A percentile compares a stretch with the other conserved stretches of the same genome.
These are phyloP conservation scores for Xylaria sp. DNA, from an alignment of 2,329 filamentous ascomycete genomes.

Conservation along the genomic window DNA sequence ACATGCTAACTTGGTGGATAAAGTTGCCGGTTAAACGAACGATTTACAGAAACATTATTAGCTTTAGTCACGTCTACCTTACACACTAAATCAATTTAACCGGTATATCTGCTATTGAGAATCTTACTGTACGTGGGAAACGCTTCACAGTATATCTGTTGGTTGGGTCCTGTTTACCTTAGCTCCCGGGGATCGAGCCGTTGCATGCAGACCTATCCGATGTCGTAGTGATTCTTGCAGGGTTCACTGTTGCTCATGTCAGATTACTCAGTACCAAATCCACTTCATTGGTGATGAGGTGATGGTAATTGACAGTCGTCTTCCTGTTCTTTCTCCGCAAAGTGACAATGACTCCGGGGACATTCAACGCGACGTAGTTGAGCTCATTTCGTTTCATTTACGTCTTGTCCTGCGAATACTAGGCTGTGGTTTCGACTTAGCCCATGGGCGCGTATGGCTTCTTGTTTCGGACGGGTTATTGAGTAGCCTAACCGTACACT, in stretches of 20 bases:
- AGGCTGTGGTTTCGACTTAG: background rate
- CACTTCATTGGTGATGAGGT: background rate
- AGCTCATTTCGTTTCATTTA: constrained; percentile 8
- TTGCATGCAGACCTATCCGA: constrained; percentile 29
- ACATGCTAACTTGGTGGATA: constrained; percentile 14
- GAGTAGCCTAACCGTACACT: constrained; percentile 12
- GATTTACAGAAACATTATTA: constrained; percentile 3
- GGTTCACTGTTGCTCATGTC: constrained; percentile 8
- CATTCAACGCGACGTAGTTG: background rate
- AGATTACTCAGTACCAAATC: constrained; percentile 2
- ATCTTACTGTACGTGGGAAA: background rate
- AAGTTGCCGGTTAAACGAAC: constrained; percentile 21
- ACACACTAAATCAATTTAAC: constrained; percentile 12
- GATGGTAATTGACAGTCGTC: background rate
- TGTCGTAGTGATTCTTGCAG: constrained; percentile 25
- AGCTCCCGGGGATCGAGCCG: constrained; percentile 34
- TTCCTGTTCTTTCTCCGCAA: background rate
- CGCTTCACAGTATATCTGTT: background rate
- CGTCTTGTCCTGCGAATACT: background rate
- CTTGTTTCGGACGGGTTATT: constrained; percentile 8
- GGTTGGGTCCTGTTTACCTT: constrained; percentile 5
- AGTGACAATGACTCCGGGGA: background rate
- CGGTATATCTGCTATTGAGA: background rate
- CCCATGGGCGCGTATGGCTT: constrained; percentile 14
- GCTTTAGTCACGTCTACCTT: constrained; percentile 4